Percentiles rank a stretch among this genome's conserved stretches.
Evolutionary conservation across 139 green algal genomes (phyloP).

Genomic region (Tetradesmus lagerheimii): DNA sequence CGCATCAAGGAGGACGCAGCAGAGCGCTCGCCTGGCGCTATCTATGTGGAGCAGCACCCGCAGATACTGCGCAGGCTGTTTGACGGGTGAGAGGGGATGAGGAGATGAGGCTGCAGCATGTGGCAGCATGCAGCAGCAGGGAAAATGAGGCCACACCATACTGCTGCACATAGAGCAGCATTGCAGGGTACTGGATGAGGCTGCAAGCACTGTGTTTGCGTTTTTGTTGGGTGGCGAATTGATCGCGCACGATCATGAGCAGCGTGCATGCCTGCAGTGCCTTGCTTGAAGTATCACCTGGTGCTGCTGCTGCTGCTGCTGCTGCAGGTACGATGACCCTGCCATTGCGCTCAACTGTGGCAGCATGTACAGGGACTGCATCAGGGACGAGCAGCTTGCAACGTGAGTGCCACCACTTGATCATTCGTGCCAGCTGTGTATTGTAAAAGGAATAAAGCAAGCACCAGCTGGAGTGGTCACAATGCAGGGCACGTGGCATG

Average conservation of each 20-base stretch:
- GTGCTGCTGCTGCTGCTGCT: not conserved
- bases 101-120: not conserved
- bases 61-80: slow-evolving; percentile 81
- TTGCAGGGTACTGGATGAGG: too few relatives aligned
- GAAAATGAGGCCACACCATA: too few relatives aligned
- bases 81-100: slow-evolving; percentile 64
- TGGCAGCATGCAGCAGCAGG: not conserved
- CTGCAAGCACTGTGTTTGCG: too few relatives aligned
- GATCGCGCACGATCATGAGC: too few relatives aligned
- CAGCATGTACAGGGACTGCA: slow-evolving; percentile 89
- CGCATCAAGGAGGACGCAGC: slow-evolving; percentile 74
- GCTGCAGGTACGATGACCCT: slow-evolving; percentile 77
- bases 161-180: too few relatives aligned
- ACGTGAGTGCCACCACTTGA: slow-evolving; percentile 46
- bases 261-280: not conserved
- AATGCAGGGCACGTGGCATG: not conserved
- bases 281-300: not conserved
- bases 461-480: too few relatives aligned
- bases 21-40: slow-evolving; percentile 65
- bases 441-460: too few relatives aligned
- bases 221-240: too few relatives aligned
- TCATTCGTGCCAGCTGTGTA: too few relatives aligned
- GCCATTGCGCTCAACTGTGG: slow-evolving; percentile 88
- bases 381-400: slow-evolving; percentile 79
- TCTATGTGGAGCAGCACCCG: slow-evolving; percentile 74